phyloP scores from a whole-genome alignment of 257 asterid species.

The Gentiana straminea region DNA sequence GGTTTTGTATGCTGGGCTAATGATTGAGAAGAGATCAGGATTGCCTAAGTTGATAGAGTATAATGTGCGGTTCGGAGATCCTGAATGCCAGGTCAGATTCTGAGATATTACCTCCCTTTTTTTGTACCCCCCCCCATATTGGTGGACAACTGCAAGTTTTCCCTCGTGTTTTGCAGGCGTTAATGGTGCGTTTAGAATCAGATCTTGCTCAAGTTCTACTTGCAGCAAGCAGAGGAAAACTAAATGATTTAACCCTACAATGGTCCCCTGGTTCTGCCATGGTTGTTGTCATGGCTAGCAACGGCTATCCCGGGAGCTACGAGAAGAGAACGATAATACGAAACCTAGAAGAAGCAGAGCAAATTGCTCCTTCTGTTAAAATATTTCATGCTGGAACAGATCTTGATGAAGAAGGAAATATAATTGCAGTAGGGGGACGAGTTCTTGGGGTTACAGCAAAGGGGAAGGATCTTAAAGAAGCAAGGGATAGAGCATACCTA shows the following conservation, averaged over 20 bases:
- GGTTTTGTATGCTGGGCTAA: constrained; percentile 84
- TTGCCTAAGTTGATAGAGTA: constrained; percentile 91
- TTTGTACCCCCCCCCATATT: no score
- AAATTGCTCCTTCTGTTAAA: constrained; percentile 49
- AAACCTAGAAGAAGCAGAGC: constrained; percentile 74
- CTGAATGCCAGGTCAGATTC: constrained; percentile 86
- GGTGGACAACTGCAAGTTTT: neutral
- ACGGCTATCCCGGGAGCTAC: constrained; percentile 89
- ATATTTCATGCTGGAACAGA: constrained; percentile 83
- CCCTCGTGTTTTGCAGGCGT: constrained; percentile 36
- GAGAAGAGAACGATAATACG: constrained; percentile 54
- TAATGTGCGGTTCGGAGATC: constrained; percentile 93
- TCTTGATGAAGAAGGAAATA: constrained; percentile 52
- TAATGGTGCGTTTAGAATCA: constrained; percentile 87
- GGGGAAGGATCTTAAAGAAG: constrained; percentile 75
- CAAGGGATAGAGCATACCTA: constrained; percentile 66
- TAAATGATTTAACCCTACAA: constrained; percentile 39
- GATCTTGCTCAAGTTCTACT: constrained; percentile 68
- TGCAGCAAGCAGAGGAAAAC: constrained; percentile 75
- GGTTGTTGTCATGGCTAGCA: constrained; percentile 96
- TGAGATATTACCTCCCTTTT: no score
- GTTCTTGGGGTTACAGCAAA: constrained; percentile 85
- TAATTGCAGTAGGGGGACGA: constrained; percentile 78
- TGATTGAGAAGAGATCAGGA: constrained; percentile 84
- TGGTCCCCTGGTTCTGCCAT: constrained; percentile 91